These are phyloP conservation scores for Cornus florida DNA, from an alignment of 148 eudicot genomes.

Conservation along the genomic window DNA sequence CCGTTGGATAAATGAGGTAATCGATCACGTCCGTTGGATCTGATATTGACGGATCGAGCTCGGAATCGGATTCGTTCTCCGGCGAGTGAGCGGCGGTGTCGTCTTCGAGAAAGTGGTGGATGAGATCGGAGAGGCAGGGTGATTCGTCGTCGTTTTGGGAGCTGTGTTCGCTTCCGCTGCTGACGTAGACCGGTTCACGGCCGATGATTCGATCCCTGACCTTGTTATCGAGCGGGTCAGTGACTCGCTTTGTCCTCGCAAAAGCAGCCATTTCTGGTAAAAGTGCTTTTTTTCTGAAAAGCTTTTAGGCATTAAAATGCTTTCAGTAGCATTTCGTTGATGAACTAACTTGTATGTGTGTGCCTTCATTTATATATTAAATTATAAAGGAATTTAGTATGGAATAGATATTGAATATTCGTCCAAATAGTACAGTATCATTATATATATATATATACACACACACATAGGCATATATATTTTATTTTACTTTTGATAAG, in stretches of 20 bases:
- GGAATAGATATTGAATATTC: no score
- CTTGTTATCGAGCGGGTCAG: constrained; percentile 51
- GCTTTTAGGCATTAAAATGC: no score
- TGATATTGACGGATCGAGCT: constrained; percentile 16
- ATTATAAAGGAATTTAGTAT: no score
- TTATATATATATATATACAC: no score
- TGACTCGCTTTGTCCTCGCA: constrained; percentile 40
- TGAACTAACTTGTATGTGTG: no score
- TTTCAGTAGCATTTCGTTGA: no score
- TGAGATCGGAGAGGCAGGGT: constrained; percentile 50
- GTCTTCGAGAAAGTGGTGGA: constrained; percentile 46
- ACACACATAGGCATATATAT: no score
- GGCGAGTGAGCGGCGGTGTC: constrained; percentile 16
- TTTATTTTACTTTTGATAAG: no score
- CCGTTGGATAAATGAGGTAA: constrained; percentile 19
- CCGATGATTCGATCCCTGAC: constrained; percentile 53
- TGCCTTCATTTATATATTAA: no score
- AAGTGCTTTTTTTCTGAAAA: no score
- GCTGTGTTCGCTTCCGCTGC: constrained; percentile 76
- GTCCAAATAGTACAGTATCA: no score
- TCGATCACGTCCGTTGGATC: constrained; percentile 26
- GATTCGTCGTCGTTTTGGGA: constrained; percentile 36
- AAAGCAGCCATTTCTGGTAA: constrained; percentile 26
- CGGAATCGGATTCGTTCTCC: constrained; percentile 37
- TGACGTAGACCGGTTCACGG: constrained; percentile 28